phyloP scores from a whole-genome alignment of 208 protist genomes.

The Wallacemonas sp. region DNA sequence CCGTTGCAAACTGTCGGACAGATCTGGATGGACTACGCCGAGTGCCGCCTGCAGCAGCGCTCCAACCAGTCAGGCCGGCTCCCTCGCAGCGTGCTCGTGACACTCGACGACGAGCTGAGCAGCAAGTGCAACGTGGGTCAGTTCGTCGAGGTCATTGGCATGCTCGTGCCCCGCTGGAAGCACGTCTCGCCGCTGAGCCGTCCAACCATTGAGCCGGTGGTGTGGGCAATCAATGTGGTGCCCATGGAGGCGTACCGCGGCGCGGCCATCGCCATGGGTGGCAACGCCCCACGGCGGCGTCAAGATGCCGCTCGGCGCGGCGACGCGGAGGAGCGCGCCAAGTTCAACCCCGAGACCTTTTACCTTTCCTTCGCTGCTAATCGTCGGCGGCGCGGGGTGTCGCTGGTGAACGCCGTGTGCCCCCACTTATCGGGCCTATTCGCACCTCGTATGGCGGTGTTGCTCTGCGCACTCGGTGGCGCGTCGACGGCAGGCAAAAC shows the following conservation, averaged over 20 bases:
- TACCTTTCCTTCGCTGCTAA: conserved; percentile 59
- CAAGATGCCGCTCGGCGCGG: conserved; percentile 18
- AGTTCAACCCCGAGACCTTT: conserved; percentile 79
- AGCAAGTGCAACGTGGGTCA: conserved; percentile 81
- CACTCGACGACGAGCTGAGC: conserved; percentile 82
- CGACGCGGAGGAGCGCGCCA: conserved; percentile 21
- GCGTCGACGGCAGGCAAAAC: conserved; percentile 59
- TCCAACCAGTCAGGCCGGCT: conserved; percentile 67
- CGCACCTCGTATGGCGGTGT: conserved; percentile 70
- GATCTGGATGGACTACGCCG: conserved; percentile 89
- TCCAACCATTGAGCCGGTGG: conserved; percentile 72
- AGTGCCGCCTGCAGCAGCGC: conserved; percentile 88
- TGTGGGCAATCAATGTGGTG: conserved; percentile 77
- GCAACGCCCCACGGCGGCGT: conserved; percentile 14
- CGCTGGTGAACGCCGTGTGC: conserved; percentile 57
- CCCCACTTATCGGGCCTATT: conserved; percentile 82
- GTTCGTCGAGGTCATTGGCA: conserved; percentile 81
- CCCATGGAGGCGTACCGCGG: conserved; percentile 79
- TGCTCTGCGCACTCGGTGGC: conserved; percentile 75
- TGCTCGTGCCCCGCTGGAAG: conserved; percentile 74
- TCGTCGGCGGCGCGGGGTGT: conserved; percentile 40
- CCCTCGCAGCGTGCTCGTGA: conserved; percentile 75
- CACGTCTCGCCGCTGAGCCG: conserved; percentile 55
- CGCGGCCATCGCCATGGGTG: conserved; percentile 18
- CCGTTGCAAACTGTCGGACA: conserved; percentile 68